A percentile compares a stretch with the other conserved stretches of the same genome.
phyloP scores from a whole-genome alignment of 192 early-diverging fungal genomes.

The Chytriomyces confervae region DNA sequence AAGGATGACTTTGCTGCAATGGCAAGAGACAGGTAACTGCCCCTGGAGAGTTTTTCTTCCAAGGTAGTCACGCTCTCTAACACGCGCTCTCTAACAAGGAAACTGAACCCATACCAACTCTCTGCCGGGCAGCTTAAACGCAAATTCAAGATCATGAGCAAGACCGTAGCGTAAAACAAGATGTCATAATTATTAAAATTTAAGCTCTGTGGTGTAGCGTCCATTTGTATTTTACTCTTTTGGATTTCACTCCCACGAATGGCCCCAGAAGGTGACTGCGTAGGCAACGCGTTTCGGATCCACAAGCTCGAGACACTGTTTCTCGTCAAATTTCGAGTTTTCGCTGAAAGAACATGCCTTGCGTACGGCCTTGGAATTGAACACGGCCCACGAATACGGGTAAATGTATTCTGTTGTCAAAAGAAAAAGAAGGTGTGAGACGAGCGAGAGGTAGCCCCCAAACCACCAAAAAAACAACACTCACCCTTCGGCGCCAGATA shows the following conservation, averaged over 20 bases:
- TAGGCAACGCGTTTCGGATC: constrained; percentile 8
- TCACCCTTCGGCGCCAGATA: not conserved
- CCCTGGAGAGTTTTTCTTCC: too few species aligned
- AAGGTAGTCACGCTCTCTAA: too few species aligned
- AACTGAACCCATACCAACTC: constrained; percentile 57
- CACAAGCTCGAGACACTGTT: constrained; percentile 13
- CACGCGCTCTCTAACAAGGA: too few species aligned
- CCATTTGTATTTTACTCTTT: too few species aligned
- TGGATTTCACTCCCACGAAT: not conserved
- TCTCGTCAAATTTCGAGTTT: not conserved
- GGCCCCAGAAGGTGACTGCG: constrained; percentile 11
- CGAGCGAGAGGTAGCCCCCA: not conserved
- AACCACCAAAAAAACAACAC: not conserved
- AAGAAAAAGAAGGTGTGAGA: not conserved
- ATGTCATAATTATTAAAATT: too few species aligned
- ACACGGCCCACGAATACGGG: constrained; percentile 24
- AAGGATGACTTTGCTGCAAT: constrained; percentile 54
- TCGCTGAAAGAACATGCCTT: not conserved
- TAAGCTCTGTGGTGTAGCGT: too few species aligned
- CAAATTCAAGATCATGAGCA: constrained; percentile 38
- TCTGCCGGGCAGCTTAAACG: constrained; percentile 53
- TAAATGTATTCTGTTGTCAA: not conserved
- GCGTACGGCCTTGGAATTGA: not conserved
- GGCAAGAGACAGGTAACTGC: constrained; percentile 49
- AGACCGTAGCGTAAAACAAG: too few species aligned